A percentile compares a stretch with the other conserved stretches of the same genome.
Evolutionary conservation across 176 grass and related monocot genomes (phyloP).

Genomic region (Carex parvula): DNA sequence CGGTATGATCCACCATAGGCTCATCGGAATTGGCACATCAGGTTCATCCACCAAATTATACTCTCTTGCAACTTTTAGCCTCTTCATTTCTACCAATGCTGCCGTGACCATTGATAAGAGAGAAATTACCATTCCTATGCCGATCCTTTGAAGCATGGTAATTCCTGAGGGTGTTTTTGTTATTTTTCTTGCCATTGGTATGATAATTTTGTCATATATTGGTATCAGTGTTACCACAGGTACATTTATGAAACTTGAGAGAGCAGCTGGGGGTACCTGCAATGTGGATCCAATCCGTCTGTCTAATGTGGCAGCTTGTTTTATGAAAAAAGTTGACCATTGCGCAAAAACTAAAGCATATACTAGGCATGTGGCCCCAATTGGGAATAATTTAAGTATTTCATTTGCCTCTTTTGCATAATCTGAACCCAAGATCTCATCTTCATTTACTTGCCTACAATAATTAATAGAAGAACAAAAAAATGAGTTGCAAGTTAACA

Average conservation of each 20-base stretch:
- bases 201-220: constrained; percentile 49
- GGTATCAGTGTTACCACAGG: constrained; percentile 30
- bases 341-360: constrained; percentile 39
- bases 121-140: constrained; percentile 41
- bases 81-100: constrained; percentile 52
- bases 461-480: not conserved
- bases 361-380: constrained; percentile 46
- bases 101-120: constrained; percentile 36
- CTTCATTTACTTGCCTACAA: constrained; percentile 21
- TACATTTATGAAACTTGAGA: constrained; percentile 39
- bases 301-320: constrained; percentile 66
- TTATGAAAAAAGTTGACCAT: constrained; percentile 58
- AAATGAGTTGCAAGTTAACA: not conserved
- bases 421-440: not conserved
- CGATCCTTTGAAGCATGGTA: constrained; percentile 68
- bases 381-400: constrained; percentile 41
- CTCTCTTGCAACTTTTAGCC: constrained; percentile 39
- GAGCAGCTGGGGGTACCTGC: constrained; percentile 45
- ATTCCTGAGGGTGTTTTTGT: constrained; percentile 44
- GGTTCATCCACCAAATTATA: constrained; percentile 36
- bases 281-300: constrained; percentile 37
- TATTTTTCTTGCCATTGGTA: constrained; percentile 41
- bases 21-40: constrained; percentile 46
- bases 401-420: constrained; percentile 28
- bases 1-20: constrained; percentile 85